These are phyloP conservation scores for Pestalotiopsis sp. DNA, from an alignment of 2,329 filamentous ascomycete genomes.

Conservation along the genomic window DNA sequence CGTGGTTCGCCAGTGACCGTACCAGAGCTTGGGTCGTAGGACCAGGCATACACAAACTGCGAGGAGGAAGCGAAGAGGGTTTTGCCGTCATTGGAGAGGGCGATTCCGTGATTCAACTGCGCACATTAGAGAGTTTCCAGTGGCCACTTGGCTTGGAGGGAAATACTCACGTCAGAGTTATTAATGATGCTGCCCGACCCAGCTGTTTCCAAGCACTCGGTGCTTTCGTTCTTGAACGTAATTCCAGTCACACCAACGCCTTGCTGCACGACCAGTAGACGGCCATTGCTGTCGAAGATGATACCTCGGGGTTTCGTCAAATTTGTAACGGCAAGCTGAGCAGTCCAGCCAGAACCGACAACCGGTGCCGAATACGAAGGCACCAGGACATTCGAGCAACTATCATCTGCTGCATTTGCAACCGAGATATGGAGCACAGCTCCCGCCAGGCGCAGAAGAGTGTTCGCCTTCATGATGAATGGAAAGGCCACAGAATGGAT, in stretches of 20 bases:
- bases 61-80: slow-evolving; percentile 60
- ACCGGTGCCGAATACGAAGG: slow-evolving; percentile 17
- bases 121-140: neutral
- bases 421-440: neutral
- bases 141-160: neutral
- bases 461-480: slow-evolving; percentile 8
- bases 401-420: neutral
- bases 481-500: neutral
- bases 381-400: slow-evolving; percentile 9
- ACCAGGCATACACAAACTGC: slow-evolving; percentile 63
- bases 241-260: slow-evolving; percentile 34
- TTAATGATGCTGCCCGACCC: slow-evolving; percentile 18
- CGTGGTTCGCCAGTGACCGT: slow-evolving; percentile 44
- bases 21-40: slow-evolving; percentile 57
- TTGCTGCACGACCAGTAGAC: slow-evolving; percentile 37
- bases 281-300: slow-evolving; percentile 36
- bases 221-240: slow-evolving; percentile 32
- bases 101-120: slow-evolving; percentile 59
- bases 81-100: slow-evolving; percentile 53
- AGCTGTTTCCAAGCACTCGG: slow-evolving; percentile 28
- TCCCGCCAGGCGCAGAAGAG: neutral
- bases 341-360: slow-evolving; percentile 18
- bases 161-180: slow-evolving; percentile 11
- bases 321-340: slow-evolving; percentile 12
- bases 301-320: slow-evolving; percentile 35